These are phyloP conservation scores for Aureobasidium sp. DNA, from an alignment of 2,329 filamentous ascomycete genomes.

Conservation along the genomic window DNA sequence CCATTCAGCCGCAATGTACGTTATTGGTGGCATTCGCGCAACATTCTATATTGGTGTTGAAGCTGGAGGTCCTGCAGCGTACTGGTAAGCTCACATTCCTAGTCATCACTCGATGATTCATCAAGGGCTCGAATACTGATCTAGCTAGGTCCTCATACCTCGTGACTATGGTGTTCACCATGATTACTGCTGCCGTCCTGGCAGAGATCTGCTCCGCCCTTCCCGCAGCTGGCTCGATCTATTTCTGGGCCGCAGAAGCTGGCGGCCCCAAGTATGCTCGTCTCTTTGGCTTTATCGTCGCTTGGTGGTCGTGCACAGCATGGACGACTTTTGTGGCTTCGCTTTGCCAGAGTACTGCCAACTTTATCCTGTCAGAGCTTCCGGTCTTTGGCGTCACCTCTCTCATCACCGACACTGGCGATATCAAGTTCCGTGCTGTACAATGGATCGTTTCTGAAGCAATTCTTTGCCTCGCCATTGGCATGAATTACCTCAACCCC, in stretches of 20 bases:
- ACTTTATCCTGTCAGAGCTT: conserved; percentile 40
- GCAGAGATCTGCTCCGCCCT: conserved; percentile 53
- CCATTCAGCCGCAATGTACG: conserved; percentile 48
- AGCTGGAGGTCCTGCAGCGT: conserved; percentile 51
- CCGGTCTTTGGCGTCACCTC: conserved; percentile 45
- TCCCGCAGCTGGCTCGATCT: conserved; percentile 51
- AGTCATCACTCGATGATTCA: no score
- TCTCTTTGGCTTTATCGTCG: conserved; percentile 51
- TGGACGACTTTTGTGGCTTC: conserved; percentile 44
- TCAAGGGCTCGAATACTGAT: background rate
- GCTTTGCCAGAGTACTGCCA: conserved; percentile 29
- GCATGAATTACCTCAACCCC: conserved; percentile 30
- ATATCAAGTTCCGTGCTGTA: conserved; percentile 50
- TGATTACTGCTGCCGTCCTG: conserved; percentile 52
- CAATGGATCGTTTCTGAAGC: conserved; percentile 50
- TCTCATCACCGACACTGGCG: conserved; percentile 44
- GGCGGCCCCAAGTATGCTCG: conserved; percentile 48
- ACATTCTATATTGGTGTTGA: conserved; percentile 55
- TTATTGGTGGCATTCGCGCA: conserved; percentile 50
- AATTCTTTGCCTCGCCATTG: conserved; percentile 32
- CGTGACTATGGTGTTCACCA: conserved; percentile 51
- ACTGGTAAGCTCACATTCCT: conserved; percentile 36
- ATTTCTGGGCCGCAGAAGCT: conserved; percentile 53
- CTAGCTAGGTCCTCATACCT: conserved; percentile 48
- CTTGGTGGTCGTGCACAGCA: conserved; percentile 55